Evolutionary conservation across 2,329 filamentous ascomycete species (phyloP), one percentile per base, ranked within the genome.

Genomic region (Microdochium trichocladiopsis): DNA sequence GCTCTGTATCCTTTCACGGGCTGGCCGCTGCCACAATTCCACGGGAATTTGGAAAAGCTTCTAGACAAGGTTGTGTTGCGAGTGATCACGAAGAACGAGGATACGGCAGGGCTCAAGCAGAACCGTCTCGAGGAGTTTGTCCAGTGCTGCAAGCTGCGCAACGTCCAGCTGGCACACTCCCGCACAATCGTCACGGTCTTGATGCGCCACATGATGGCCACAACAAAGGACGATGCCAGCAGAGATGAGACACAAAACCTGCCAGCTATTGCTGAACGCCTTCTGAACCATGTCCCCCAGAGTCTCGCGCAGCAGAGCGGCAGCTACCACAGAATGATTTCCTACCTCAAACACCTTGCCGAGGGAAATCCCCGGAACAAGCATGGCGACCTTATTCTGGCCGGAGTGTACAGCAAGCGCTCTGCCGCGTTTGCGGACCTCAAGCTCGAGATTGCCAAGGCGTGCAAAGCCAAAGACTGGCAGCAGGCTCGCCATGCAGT

Each of bases 101-200:
- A 51, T 1, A 33, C 48, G 2, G 41, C 50, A 1, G 50, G 49
- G 6, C 36, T 60, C 47, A 60, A 58, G 25, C 23, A 47, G 31
- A 49, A 22, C 41, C 52, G 49, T 2, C 22, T 43, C 1, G 51
- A 51, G 18, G 22, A 52, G 49, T 31, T 60, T 54, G 48, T 56
- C 6, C 51, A 58, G 14, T 55, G 54, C 36, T 60, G 57, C 58
- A 53, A 55, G 18, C 52, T 58, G 24, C 58, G 58, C 12, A 61
- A 61, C 47, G 57, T 59, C 31, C 58, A 60, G 36, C 56, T 60
- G 5, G 55, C 55, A 1, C 57, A 60, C 48, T 60, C 56, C 3
- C 52, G 58, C 14, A 59, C 56, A 3, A 57, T 60, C 25, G 37
- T 59, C 22, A 56, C 56, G 18, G 52, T 60, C 23, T 55, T 60